Evolutionary conservation across 371 early-diverging fungal species (phyloP).

Genomic region (Mucor sp.): DNA sequence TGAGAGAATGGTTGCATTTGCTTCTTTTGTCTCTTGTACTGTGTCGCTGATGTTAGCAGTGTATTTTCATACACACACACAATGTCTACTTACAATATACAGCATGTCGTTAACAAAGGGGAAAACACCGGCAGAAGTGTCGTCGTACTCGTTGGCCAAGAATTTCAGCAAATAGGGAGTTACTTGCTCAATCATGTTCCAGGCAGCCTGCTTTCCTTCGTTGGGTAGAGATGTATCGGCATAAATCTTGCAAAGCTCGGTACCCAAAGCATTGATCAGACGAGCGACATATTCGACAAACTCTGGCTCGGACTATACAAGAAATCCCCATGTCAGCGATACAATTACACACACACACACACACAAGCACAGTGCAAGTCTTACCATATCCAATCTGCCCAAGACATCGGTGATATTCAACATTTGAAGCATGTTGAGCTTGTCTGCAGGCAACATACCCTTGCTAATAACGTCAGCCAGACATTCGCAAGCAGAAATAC

Average conservation of each 20-base stretch:
- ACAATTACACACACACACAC: not conserved
- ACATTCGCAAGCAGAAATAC: conserved; percentile 81
- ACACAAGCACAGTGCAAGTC: not conserved
- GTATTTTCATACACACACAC: not conserved
- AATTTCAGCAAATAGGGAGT: conserved; percentile 73
- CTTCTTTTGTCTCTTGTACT: conserved; percentile 73
- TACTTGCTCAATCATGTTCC: conserved; percentile 60
- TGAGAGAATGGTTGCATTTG: conserved; percentile 59
- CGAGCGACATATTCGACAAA: conserved; percentile 85
- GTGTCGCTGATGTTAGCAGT: not conserved
- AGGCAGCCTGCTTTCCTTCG: conserved; percentile 47
- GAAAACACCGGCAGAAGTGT: conserved; percentile 78
- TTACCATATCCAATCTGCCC: conserved; percentile 55
- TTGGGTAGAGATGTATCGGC: conserved; percentile 49
- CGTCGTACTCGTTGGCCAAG: conserved; percentile 81
- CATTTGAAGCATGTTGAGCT: conserved; percentile 81
- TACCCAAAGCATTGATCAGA: conserved; percentile 79
- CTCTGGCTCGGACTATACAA: conserved; percentile 66
- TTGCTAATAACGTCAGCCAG: conserved; percentile 84
- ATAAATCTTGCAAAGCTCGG: conserved; percentile 83
- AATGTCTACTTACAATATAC: conserved; percentile 48
- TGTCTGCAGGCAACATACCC: conserved; percentile 91
- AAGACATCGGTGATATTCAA: conserved; percentile 74
- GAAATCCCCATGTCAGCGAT: not conserved
- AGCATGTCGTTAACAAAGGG: conserved; percentile 71